Evolutionary conservation across 2,329 filamentous ascomycete genomes (phyloP), one percentile per base, ranked within the genome.

Genomic region (Raffaelea ambrosiae): DNA sequence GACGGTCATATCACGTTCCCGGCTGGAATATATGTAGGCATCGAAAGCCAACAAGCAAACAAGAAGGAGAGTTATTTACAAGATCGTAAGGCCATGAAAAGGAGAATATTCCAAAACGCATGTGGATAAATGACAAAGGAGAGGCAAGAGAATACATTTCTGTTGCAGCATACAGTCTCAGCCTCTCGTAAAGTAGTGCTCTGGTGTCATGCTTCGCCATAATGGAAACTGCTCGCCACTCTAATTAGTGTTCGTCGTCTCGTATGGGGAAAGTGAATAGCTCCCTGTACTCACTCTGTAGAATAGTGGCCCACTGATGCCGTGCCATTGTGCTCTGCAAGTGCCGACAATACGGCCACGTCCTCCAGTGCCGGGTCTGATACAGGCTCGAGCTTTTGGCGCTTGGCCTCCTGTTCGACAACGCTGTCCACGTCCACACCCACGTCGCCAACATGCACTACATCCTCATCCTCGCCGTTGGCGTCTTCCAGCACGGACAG

Each of bases 271-370:
- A 29, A 29, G 13, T 13, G 26, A 13, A 29, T 13, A 7, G 26
- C 26, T 29, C 26, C 13, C 26, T 13, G 13, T 7, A 55, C 71
- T 63, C 60, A 74, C 71, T 72, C 68, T 26, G 66, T 53, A 31
- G 59, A 55, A 53, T 70, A 74, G 8, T 62, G 58, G 23, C 71
- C 67, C 4, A 64, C 57, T 3, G 59, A 51, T 3, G 61, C 59
- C 2, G 61, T 53, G 26, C 63, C 63, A 55, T 65, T 70, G 49
- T 73, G 69, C 3, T 65, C 68, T 18, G 71, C 68, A 39, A 76
- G 57, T 8, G 69, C 71, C 40, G 53, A 60, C 51, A 76, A 52
- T 13, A 76, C 68, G 5, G 70, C 70, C 48, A 73, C 71, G 49
- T 76, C 72, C 23, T 73, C 70, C 14, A 73, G 56, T 1, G 61